Evolutionary conservation across 192 early-diverging fungal species (phyloP).

Genomic region (Coemansia sp.): DNA sequence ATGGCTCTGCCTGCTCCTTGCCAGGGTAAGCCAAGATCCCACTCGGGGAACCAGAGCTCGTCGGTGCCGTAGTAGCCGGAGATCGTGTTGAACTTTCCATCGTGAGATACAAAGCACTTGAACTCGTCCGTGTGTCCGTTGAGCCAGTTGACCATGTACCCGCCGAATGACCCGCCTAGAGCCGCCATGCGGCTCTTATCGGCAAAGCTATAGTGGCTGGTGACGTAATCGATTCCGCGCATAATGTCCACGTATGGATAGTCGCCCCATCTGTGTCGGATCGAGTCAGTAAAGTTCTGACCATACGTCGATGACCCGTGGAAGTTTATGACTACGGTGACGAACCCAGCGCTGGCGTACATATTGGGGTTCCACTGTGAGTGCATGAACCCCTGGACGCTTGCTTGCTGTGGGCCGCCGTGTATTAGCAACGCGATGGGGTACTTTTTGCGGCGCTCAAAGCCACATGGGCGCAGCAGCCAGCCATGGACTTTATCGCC

Average conservation of each 20-base stretch:
- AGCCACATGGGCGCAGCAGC: conserved; percentile 37
- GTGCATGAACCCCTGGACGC: conserved; percentile 33
- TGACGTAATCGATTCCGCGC: conserved; percentile 65
- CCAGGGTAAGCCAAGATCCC: conserved; percentile 70
- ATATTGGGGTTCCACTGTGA: conserved; percentile 74
- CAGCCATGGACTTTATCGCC: conserved; percentile 40
- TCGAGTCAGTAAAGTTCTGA: conserved; percentile 63
- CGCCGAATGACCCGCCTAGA: conserved; percentile 76
- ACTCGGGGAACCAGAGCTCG: conserved; percentile 74
- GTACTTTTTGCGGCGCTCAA: conserved; percentile 54
- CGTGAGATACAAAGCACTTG: conserved; percentile 66
- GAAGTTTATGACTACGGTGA: conserved; percentile 69
- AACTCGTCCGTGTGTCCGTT: conserved; percentile 80
- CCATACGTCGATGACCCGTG: conserved; percentile 79
- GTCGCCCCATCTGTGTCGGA: conserved; percentile 71
- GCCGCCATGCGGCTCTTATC: conserved; percentile 59
- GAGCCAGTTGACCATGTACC: conserved; percentile 84
- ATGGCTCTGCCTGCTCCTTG: conserved; percentile 40
- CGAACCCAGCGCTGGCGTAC: conserved; percentile 65
- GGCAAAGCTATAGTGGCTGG: conserved; percentile 56
- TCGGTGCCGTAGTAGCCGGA: conserved; percentile 64
- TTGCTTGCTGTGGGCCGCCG: conserved; percentile 70
- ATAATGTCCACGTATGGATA: conserved; percentile 69
- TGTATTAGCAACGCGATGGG: conserved; percentile 75
- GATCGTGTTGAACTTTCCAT: conserved; percentile 64